Evolutionary conservation across 2,329 filamentous ascomycete species (phyloP).

Genomic region (Graphium sp.): DNA sequence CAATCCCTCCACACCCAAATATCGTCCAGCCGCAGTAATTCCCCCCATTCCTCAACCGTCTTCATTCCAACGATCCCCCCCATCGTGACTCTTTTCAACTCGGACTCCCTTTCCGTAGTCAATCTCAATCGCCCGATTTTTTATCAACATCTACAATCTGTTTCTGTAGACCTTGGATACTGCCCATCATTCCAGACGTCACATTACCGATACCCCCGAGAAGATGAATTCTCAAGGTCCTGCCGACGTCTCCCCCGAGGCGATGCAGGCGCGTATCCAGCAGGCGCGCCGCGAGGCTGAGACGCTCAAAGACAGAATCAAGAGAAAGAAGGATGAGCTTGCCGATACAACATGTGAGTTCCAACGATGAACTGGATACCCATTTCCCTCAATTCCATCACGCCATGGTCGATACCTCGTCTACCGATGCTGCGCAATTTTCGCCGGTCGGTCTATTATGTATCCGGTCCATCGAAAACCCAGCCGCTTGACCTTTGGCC

Average conservation of each 20-base stretch:
- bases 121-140: no score
- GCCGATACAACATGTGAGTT: slow-evolving; percentile 91
- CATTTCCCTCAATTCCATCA: slow-evolving; percentile 1
- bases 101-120: no score
- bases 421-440: neutral
- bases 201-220: no score
- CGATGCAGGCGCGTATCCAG: slow-evolving; percentile 86
- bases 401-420: neutral
- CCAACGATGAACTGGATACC: no score
- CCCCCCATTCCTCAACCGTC: no score
- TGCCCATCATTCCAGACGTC: no score
- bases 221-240: slow-evolving; percentile 40
- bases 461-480: neutral
- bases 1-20: no score
- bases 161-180: slow-evolving; percentile 1
- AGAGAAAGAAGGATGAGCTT: slow-evolving; percentile 99
- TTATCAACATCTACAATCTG: no score
- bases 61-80: no score
- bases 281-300: slow-evolving; percentile 93
- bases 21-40: no score
- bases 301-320: slow-evolving; percentile 95
- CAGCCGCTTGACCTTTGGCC: neutral
- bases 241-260: slow-evolving; percentile 51
- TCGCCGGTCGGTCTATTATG: neutral
- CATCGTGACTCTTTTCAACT: no score